Evolutionary conservation across 495 filamentous ascomycete species (phyloP), one percentile per base, ranked within the genome.

Genomic region (Chlorociboria aeruginascens): DNA sequence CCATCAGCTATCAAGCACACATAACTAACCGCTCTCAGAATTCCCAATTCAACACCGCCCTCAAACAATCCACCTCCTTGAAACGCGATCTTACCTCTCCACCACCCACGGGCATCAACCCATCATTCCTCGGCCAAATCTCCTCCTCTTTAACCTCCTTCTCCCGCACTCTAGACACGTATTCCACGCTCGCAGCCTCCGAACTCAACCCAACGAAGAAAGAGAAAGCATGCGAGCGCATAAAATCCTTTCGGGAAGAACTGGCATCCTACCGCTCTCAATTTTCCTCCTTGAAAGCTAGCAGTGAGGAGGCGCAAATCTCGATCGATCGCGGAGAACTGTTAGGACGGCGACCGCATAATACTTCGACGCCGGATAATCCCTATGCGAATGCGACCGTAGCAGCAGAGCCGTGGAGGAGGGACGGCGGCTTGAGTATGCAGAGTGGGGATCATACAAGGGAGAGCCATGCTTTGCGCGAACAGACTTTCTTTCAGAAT

Each of bases 41-140:
- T 64, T 86, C 86, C 12, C 77, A 90, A 51, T 96, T 95, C 77
- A 96, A 96, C 66, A 90, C 88, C 13, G 90, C 92, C 30, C 77
- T 95, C 29, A 93, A 94, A 67, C 90, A 96, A 70, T 85, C 82
- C 39, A 88, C 85, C 47, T 74, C 86, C 7, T 82, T 95, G 60
- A 86, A 88, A 54, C 81, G 79, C 51, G 88, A 95, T 64, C 80
- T 96, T 43, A 78, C 85, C 54, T 48, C 56, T 6, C 39, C 52
- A 3, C 47, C 49, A 55, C 47, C 49, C 55, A 65, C 82, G 42
- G 74, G 81, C 52, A 60, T 69, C 20, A 75, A 71, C 46, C 73
- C 83, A 9, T 77, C 78, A 40, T 58, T 74, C 8, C 61, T 55
- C 72, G 82, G 84, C 59, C 85, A 89, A 63, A 79, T 90, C 55